A percentile compares a stretch with the other conserved stretches of the same genome.
Evolutionary conservation across 192 early-diverging fungal species (phyloP).

Genomic region (Coemansia sp.): DNA sequence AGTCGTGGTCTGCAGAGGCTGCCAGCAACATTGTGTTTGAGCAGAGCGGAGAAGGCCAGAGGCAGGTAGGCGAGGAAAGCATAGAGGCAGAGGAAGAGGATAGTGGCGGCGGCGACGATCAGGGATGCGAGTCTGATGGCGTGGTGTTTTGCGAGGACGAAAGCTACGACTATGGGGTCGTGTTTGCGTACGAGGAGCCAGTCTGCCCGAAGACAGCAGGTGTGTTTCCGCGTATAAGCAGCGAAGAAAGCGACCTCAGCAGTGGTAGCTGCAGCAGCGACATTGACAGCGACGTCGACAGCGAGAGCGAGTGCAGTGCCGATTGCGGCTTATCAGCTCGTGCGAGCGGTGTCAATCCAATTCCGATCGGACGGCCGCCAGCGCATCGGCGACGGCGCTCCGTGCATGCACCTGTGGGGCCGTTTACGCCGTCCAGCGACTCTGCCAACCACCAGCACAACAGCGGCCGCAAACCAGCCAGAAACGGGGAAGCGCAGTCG

Average conservation of each 20-base stretch:
- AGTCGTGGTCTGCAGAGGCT: conserved; percentile 11
- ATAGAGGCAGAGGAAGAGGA: not conserved
- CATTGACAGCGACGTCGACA: not conserved
- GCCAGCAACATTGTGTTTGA: conserved; percentile 33
- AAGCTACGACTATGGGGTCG: not conserved
- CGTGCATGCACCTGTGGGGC: conserved; percentile 5
- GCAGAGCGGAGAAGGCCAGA: conserved; percentile 1
- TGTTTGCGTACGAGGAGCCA: conserved; percentile 8
- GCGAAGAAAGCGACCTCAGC: not conserved
- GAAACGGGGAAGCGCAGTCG: not conserved
- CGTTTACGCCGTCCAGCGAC: conserved; percentile 7
- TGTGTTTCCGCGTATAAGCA: not conserved
- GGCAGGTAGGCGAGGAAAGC: not conserved
- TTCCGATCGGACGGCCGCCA: not conserved
- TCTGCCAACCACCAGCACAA: not conserved
- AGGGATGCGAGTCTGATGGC: not conserved
- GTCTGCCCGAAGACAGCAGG: not conserved
- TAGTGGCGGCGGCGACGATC: not conserved
- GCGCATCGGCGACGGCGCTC: conserved; percentile 7
- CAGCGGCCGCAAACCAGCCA: conserved; percentile 31
- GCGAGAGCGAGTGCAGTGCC: conserved; percentile 1
- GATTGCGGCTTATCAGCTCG: not conserved
- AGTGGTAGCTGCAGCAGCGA: not conserved
- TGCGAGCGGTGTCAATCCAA: not conserved
- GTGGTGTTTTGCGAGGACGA: not conserved